phyloP scores from a whole-genome alignment of 345 rosid species.

The Noccaea caerulescens region DNA sequence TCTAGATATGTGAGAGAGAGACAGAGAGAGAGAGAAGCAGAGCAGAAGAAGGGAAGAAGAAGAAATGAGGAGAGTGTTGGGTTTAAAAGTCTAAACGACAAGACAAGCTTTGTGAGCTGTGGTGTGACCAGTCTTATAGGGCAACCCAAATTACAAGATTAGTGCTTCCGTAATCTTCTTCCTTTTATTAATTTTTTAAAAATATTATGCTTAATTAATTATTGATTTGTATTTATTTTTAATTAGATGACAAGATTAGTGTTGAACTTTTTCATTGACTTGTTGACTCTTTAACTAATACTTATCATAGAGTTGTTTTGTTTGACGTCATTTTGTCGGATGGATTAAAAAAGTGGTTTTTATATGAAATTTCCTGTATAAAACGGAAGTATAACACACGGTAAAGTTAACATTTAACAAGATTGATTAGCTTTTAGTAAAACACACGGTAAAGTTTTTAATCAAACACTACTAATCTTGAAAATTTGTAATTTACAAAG shows the following conservation, averaged over 20 bases:
- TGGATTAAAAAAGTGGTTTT: neutral
- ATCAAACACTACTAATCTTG: neutral
- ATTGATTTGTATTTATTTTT: constrained; percentile 7
- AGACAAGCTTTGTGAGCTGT: constrained; percentile 39
- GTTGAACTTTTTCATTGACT: constrained; percentile 36
- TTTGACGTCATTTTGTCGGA: constrained; percentile 45
- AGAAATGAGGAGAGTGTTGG: constrained; percentile 24
- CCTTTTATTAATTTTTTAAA: neutral
- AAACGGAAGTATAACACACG: neutral
- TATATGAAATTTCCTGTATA: neutral
- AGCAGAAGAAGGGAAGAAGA: neutral
- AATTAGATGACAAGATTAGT: constrained; percentile 31
- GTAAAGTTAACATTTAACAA: neutral
- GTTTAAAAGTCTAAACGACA: constrained; percentile 33
- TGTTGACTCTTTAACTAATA: constrained; percentile 37
- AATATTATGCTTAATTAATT: neutral
- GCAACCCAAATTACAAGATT: constrained; percentile 23
- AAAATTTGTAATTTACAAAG: constrained; percentile 11
- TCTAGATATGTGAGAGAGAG: constrained; percentile 8
- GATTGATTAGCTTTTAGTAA: neutral
- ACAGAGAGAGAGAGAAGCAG: constrained; percentile 7
- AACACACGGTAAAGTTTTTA: neutral
- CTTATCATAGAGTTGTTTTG: constrained; percentile 34
- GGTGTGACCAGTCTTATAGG: constrained; percentile 43
- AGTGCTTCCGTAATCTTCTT: constrained; percentile 37